Evolutionary conservation across 202 grass and related monocot genomes (phyloP).

Genomic region (Elaeis oleifera): DNA sequence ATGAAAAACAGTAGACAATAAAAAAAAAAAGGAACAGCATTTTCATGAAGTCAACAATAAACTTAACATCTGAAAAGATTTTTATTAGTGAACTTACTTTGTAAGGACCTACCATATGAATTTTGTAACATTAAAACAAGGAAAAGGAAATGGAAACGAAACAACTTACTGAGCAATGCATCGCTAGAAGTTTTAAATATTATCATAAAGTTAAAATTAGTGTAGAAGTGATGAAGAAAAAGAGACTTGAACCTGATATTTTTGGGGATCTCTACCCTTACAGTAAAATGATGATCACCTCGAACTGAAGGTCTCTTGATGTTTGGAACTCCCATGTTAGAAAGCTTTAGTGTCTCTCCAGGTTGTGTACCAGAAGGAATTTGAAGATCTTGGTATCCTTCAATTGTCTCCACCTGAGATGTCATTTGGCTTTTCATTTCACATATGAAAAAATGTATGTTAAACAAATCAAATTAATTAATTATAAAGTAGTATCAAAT

Average conservation of each 20-base stretch:
- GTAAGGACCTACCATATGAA: too few species aligned
- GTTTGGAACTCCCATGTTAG: conserved; percentile 53
- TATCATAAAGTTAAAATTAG: not conserved
- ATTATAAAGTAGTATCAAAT: not conserved
- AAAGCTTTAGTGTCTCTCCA: conserved; percentile 56
- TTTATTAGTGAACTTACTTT: too few species aligned
- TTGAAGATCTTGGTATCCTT: conserved; percentile 60
- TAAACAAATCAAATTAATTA: conserved; percentile 7
- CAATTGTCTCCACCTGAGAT: conserved; percentile 76
- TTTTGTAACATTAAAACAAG: too few species aligned
- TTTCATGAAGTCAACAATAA: too few species aligned
- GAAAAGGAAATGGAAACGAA: too few species aligned
- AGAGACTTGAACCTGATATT: conserved; percentile 52
- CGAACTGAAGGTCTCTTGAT: conserved; percentile 49
- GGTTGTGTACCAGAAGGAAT: conserved; percentile 80
- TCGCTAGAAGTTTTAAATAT: not conserved
- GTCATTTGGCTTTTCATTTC: not conserved
- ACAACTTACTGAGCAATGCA: too few species aligned
- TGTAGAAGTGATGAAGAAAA: not conserved
- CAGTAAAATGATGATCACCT: conserved; percentile 72
- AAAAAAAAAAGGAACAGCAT: too few species aligned
- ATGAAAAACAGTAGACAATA: too few species aligned
- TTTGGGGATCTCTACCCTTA: conserved; percentile 70
- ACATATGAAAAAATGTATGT: not conserved
- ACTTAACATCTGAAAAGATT: too few species aligned